Conservation (phyloP, 2,329 filamentous ascomycete species). For the Gyromitra esculenta region DNA sequence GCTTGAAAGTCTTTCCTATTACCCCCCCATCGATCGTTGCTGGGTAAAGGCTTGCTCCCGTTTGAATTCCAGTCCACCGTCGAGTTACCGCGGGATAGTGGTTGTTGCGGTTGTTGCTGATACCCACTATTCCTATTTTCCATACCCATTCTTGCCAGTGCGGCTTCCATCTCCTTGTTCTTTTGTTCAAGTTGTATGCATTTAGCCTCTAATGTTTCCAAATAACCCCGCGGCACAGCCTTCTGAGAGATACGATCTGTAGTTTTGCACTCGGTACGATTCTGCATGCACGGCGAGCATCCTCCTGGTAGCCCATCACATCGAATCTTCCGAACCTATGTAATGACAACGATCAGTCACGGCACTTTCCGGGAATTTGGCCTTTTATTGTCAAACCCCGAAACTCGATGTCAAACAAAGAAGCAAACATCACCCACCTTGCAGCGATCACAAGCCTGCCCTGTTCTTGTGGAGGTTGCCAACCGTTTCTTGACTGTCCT, state of each 20-base stretch:
- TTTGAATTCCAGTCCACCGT: conserved; percentile 34
- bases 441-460: conserved; percentile 88
- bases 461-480: conserved; percentile 70
- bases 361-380: conserved; percentile 40
- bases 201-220: conserved; percentile 75
- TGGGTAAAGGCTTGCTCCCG: conserved; percentile 28
- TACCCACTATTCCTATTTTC: conserved; percentile 47
- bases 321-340: conserved; percentile 81
- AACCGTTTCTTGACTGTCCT: conserved; percentile 67
- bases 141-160: conserved; percentile 45
- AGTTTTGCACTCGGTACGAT: conserved; percentile 80
- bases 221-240: conserved; percentile 79
- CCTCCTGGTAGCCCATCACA: conserved; percentile 83
- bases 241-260: conserved; percentile 87
- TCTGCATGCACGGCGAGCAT: conserved; percentile 81
- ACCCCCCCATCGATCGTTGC: conserved; percentile 39
- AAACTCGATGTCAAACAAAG: conserved; percentile 19
- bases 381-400: conserved; percentile 6
- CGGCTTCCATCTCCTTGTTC: conserved; percentile 73
- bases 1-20: conserved; percentile 43
- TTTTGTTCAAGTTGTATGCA: conserved; percentile 70
- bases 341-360: conserved; percentile 51
- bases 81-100: conserved; percentile 25
- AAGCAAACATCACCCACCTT: conserved; percentile 69
- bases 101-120: conserved; percentile 14